These are phyloP conservation scores for Tardiomyces depauwii DNA, from an alignment of 1,139 yeast species.

Conservation along the genomic window DNA sequence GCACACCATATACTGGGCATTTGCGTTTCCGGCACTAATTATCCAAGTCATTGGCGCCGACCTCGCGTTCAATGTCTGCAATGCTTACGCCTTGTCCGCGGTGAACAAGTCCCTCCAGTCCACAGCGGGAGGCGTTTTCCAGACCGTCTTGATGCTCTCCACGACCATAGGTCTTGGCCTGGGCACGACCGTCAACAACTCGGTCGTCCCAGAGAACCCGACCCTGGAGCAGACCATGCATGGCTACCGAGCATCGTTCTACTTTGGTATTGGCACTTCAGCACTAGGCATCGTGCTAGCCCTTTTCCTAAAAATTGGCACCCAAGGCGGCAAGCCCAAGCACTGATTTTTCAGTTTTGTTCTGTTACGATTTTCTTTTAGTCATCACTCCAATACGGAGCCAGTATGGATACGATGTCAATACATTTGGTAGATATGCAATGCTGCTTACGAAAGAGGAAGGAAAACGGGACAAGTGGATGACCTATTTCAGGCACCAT, in stretches of 20 bases:
- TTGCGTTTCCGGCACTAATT: constrained; percentile 33
- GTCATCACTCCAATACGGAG: too few relatives aligned
- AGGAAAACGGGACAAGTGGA: too few relatives aligned
- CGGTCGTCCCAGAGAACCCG: constrained; percentile 24
- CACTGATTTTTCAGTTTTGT: too few relatives aligned
- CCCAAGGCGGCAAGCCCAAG: constrained; percentile 13
- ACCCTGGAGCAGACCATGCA: constrained; percentile 19
- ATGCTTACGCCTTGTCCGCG: constrained; percentile 30
- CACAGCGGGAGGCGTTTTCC: constrained; percentile 37
- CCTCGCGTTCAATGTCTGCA: constrained; percentile 32
- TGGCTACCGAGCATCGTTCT: constrained; percentile 31
- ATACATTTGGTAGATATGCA: too few relatives aligned
- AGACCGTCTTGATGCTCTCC: constrained; percentile 31
- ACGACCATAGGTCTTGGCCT: constrained; percentile 33
- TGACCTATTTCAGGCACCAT: too few relatives aligned
- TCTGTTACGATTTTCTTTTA: too few relatives aligned
- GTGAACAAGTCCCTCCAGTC: constrained; percentile 30
- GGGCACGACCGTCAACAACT: constrained; percentile 26
- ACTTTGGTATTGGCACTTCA: constrained; percentile 29
- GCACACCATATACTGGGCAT: constrained; percentile 29
- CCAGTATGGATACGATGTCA: too few relatives aligned
- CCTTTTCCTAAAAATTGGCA: constrained; percentile 30
- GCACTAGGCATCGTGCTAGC: constrained; percentile 24
- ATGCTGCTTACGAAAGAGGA: too few relatives aligned
- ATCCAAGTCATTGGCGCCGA: constrained; percentile 36